phyloP scores from a whole-genome alignment of 2,329 filamentous ascomycete species.

The Colletotrichum sp. region DNA sequence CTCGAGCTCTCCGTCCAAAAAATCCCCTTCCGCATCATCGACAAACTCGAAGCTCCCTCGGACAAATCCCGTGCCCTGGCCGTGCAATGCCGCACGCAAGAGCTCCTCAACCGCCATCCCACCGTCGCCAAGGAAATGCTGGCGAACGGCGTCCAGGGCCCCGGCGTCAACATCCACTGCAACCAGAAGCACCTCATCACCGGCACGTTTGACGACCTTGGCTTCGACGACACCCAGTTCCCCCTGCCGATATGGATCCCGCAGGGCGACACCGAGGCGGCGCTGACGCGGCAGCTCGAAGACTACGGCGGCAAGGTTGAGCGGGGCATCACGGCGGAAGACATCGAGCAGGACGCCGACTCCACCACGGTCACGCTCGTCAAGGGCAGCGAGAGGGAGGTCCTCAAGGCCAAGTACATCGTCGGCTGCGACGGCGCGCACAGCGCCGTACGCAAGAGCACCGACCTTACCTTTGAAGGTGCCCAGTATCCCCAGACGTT shows the following conservation, averaged over 20 bases:
- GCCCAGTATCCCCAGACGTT: constrained; percentile 47
- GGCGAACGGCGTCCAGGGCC: constrained; percentile 37
- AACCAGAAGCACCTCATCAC: constrained; percentile 33
- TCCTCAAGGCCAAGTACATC: constrained; percentile 41
- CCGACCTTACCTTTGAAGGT: constrained; percentile 44
- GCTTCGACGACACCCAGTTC: constrained; percentile 33
- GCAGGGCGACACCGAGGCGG: constrained; percentile 37
- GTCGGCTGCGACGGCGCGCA: constrained; percentile 54
- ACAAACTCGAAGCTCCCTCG: constrained; percentile 34
- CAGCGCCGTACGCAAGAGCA: constrained; percentile 43
- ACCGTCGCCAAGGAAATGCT: constrained; percentile 38
- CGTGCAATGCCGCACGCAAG: constrained; percentile 53
- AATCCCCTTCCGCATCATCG: constrained; percentile 42
- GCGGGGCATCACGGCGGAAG: constrained; percentile 30
- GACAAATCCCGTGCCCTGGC: constrained; percentile 46
- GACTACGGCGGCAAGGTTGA: constrained; percentile 31
- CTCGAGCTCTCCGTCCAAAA: constrained; percentile 33
- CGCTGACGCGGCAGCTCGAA: constrained; percentile 33
- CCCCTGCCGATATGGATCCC: constrained; percentile 33
- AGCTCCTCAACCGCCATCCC: constrained; percentile 52
- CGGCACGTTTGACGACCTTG: constrained; percentile 35
- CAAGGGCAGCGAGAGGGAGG: constrained; percentile 23
- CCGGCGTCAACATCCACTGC: constrained; percentile 41
- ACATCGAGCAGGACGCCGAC: constrained; percentile 30
- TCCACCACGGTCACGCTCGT: constrained; percentile 31